These are phyloP conservation scores for Jackrogersella minutella DNA, from an alignment of 495 filamentous ascomycete species.

Conservation along the genomic window DNA sequence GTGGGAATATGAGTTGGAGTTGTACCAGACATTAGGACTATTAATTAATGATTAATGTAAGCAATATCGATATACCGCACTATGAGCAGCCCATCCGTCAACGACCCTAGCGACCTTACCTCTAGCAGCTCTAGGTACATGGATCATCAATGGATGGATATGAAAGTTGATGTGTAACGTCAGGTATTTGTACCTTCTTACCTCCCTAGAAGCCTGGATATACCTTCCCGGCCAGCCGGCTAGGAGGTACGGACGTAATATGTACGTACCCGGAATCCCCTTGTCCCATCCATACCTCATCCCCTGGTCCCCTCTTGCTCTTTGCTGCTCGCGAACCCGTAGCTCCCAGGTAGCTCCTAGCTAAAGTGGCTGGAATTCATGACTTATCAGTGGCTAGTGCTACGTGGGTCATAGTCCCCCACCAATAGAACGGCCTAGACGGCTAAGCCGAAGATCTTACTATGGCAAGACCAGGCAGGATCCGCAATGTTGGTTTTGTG, in stretches of 20 bases:
- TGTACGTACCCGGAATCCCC: background rate
- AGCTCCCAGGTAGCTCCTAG: too few species aligned
- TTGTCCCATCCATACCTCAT: background rate
- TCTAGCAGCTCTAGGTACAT: too few species aligned
- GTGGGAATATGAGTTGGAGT: constrained; percentile 25
- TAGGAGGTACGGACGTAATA: constrained; percentile 21
- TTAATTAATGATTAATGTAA: constrained; percentile 31
- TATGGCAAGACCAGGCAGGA: constrained; percentile 1
- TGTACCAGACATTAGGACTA: constrained; percentile 21
- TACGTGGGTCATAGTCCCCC: constrained; percentile 9
- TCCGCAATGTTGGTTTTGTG: background rate
- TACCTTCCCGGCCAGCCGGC: background rate
- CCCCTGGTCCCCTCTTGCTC: background rate
- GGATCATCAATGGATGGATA: too few species aligned
- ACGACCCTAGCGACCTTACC: too few species aligned
- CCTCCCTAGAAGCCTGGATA: background rate
- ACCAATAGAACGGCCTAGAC: constrained; percentile 22
- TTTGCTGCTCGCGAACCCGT: background rate
- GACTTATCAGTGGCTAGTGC: constrained; percentile 28
- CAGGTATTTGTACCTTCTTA: background rate
- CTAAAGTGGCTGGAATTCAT: constrained; percentile 20
- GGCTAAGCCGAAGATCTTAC: constrained; percentile 26
- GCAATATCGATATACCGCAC: constrained; percentile 19
- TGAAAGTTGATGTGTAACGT: background rate
- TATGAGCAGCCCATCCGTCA: constrained; percentile 33